phyloP scores from a whole-genome alignment of 2,329 filamentous ascomycete species.

The Cadophora malorum region DNA sequence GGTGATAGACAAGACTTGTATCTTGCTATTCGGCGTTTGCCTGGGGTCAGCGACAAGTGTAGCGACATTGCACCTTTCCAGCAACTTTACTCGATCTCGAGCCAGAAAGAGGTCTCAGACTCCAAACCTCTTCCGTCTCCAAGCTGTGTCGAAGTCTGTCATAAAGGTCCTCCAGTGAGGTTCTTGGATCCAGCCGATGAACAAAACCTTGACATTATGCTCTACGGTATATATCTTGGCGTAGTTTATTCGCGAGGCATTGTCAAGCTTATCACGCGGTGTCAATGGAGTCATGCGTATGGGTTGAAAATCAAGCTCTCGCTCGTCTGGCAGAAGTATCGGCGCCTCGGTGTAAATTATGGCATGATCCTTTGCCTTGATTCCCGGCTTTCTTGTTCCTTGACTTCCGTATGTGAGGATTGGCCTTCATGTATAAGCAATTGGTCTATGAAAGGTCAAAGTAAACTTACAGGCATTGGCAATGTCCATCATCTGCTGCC shows the following conservation, averaged over 20 bases:
- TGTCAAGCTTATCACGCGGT: neutral
- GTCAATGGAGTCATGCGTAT: neutral
- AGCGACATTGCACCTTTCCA: too few relatives aligned
- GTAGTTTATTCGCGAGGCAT: slow-evolving; percentile 12
- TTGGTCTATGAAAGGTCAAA: too few relatives aligned
- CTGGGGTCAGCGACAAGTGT: too few relatives aligned
- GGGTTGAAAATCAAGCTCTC: neutral
- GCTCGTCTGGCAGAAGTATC: neutral
- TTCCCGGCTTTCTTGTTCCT: neutral
- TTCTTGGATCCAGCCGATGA: slow-evolving; percentile 5
- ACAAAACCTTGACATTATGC: slow-evolving; percentile 17
- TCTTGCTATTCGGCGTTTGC: too few relatives aligned
- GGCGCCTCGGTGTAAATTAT: neutral
- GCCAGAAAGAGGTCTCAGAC: too few relatives aligned
- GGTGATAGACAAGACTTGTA: too few relatives aligned
- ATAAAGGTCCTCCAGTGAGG: neutral
- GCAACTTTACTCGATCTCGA: too few relatives aligned
- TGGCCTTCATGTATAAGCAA: too few relatives aligned
- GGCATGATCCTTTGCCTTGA: neutral
- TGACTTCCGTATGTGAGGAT: slow-evolving; percentile 4
- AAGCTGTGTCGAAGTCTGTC: slow-evolving; percentile 5
- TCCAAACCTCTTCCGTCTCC: neutral
- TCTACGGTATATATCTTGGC: slow-evolving; percentile 19
- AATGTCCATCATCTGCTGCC: neutral
- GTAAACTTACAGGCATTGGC: slow-evolving; percentile 6